phyloP scores from a whole-genome alignment of 2,329 filamentous ascomycete species.

The Hirsutella thompsonii region DNA sequence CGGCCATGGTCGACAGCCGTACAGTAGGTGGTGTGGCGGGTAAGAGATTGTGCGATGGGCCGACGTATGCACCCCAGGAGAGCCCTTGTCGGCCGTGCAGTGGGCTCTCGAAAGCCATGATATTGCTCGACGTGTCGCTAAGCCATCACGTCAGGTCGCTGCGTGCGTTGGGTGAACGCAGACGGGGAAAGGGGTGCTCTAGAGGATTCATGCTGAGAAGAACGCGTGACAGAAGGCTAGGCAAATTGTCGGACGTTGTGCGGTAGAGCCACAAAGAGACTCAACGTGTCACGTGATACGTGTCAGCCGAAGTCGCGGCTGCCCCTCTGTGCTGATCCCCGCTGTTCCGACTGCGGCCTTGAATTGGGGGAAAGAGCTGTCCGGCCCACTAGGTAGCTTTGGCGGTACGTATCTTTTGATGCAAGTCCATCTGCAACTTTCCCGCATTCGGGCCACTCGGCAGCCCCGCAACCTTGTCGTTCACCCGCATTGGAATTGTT shows the following conservation, averaged over 20 bases:
- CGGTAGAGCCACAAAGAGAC: neutral
- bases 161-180: too few relatives aligned
- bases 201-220: neutral
- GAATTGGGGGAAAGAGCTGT: too few relatives aligned
- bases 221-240: neutral
- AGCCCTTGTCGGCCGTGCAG: neutral
- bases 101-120: neutral
- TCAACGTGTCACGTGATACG: neutral
- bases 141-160: neutral
- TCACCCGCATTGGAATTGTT: too few relatives aligned
- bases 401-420: too few relatives aligned
- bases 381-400: too few relatives aligned
- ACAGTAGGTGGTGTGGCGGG: neutral
- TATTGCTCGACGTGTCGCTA: neutral
- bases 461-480: too few relatives aligned
- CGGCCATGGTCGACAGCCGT: neutral
- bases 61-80: neutral
- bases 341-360: neutral
- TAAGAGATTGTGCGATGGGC: neutral
- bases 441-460: too few relatives aligned
- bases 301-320: neutral
- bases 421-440: too few relatives aligned
- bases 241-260: slow-evolving; percentile 1
- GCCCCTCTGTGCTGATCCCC: neutral
- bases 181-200: neutral